phyloP scores from a whole-genome alignment of 805 yeast species.

The Candida railenensis region DNA sequence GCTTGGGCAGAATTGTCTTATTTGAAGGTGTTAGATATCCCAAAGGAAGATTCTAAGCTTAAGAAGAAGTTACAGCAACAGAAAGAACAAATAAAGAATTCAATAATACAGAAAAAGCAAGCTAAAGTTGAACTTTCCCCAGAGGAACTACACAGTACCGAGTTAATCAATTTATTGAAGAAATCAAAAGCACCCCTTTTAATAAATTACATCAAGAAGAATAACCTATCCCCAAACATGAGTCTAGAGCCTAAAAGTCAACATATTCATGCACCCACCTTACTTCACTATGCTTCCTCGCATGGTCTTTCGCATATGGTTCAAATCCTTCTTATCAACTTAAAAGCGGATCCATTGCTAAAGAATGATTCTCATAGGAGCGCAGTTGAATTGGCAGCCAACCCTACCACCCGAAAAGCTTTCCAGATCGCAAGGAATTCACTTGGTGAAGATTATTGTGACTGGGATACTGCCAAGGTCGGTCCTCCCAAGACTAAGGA shows the following conservation, averaged over 20 bases:
- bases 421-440: conserved; percentile 68
- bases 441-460: conserved; percentile 66
- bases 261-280: conserved; percentile 62
- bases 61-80: conserved; percentile 14
- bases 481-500: conserved; percentile 60
- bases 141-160: conserved; percentile 53
- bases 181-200: conserved; percentile 78
- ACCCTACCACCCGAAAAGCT: conserved; percentile 44
- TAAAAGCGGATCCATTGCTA: conserved; percentile 71
- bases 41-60: conserved; percentile 42
- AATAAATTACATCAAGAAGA: conserved; percentile 56
- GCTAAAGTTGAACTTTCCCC: conserved; percentile 10
- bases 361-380: conserved; percentile 56
- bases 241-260: conserved; percentile 53
- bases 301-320: conserved; percentile 69
- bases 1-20: conserved; percentile 82
- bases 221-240: conserved; percentile 55
- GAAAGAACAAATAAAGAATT: conserved; percentile 6
- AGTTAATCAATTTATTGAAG: conserved; percentile 58
- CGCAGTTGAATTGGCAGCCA: conserved; percentile 64
- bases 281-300: conserved; percentile 75
- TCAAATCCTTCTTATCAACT: conserved; percentile 53
- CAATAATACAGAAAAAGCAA: conserved; percentile 24
- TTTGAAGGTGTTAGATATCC: conserved; percentile 52
- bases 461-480: conserved; percentile 71